phyloP scores from a whole-genome alignment of 2,329 filamentous ascomycete genomes.

The Xylaria sp. region DNA sequence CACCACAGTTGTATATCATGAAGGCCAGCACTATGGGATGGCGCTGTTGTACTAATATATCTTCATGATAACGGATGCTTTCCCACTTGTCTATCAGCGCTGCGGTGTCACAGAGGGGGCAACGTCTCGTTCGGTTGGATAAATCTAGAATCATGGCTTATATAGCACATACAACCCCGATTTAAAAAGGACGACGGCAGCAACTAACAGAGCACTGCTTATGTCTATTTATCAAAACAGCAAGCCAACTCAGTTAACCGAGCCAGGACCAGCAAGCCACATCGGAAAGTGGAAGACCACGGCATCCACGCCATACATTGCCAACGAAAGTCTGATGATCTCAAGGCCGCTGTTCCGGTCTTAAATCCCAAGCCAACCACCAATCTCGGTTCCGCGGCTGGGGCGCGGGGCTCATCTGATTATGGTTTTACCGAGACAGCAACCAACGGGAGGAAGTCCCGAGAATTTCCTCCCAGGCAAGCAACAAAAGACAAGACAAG shows the following conservation, averaged over 20 bases:
- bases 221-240: neutral
- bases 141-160: slow-evolving; percentile 25
- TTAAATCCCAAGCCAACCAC: neutral
- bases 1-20: neutral
- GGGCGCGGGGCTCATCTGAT: slow-evolving; percentile 2
- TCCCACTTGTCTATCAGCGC: slow-evolving; percentile 6
- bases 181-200: neutral
- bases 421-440: neutral
- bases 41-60: slow-evolving; percentile 2
- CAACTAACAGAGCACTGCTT: neutral
- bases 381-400: slow-evolving; percentile 10
- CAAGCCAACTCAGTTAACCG: neutral
- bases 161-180: slow-evolving; percentile 4
- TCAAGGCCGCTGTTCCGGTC: neutral
- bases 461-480: neutral
- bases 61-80: slow-evolving; percentile 23
- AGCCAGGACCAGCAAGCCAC: slow-evolving; percentile 24
- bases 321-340: slow-evolving; percentile 4
- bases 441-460: neutral
- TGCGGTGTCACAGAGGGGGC: slow-evolving; percentile 17
- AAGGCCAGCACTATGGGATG: neutral
- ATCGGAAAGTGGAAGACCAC: slow-evolving; percentile 12
- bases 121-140: slow-evolving; percentile 25
- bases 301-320: slow-evolving; percentile 3
- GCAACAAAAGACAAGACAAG: neutral